Evolutionary conservation across 768 basidiomycete genomes (phyloP).

Genomic region (Crucibulum laeve): DNA sequence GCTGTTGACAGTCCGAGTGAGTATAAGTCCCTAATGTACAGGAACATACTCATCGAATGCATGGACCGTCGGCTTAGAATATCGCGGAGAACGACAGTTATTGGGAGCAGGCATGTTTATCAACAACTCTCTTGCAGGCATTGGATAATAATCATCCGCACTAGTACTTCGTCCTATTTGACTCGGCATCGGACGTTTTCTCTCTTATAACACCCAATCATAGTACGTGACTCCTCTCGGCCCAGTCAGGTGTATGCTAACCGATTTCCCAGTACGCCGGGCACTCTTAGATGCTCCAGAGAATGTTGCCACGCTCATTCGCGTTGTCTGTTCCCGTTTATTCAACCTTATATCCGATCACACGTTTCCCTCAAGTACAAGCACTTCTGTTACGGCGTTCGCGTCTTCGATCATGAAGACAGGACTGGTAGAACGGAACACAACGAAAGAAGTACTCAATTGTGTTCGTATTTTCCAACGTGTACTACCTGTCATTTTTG

Average conservation of each 20-base stretch:
- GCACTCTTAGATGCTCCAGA: constrained; percentile 79
- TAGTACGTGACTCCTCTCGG: constrained; percentile 42
- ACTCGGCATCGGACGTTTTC: constrained; percentile 88
- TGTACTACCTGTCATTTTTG: constrained; percentile 87
- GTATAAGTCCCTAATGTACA: constrained; percentile 19
- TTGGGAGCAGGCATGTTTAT: constrained; percentile 76
- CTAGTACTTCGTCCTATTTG: constrained; percentile 82
- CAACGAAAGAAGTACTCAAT: constrained; percentile 87
- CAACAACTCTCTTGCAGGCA: neutral
- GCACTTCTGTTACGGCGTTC: constrained; percentile 57
- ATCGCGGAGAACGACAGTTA: constrained; percentile 76
- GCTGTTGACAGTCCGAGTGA: constrained; percentile 66
- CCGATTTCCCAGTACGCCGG: constrained; percentile 58
- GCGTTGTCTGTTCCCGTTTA: constrained; percentile 61
- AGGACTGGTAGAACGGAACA: constrained; percentile 50
- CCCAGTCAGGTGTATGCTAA: constrained; percentile 8
- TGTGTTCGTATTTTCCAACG: constrained; percentile 89
- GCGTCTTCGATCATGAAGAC: constrained; percentile 68
- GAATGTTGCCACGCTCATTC: constrained; percentile 81
- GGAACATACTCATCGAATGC: constrained; percentile 2
- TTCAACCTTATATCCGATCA: constrained; percentile 77
- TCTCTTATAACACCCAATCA: constrained; percentile 85
- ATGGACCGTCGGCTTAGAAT: constrained; percentile 51
- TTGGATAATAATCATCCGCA: constrained; percentile 2
- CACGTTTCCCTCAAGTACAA: constrained; percentile 64